Evolutionary conservation across 1,284 basidiomycete genomes (phyloP), one percentile per base, ranked within the genome.

Genomic region (Phellopilus nigrolimitatus): DNA sequence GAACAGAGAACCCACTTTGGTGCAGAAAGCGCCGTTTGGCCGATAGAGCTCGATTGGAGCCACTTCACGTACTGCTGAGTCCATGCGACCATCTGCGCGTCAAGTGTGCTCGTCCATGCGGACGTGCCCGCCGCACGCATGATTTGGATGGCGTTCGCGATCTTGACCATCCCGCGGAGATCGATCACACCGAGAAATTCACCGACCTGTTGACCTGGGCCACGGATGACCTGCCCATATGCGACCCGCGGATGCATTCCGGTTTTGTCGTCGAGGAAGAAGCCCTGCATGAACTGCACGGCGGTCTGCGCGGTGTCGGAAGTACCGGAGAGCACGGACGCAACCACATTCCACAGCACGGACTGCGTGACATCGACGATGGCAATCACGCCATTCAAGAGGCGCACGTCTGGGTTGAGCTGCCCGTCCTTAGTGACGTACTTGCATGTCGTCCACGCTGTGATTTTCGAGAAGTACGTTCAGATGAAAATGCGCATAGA

Each of bases 221-320:
- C 85, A 3, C 85, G 75, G 25, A 77, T 63, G 63, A 83, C 72
- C 60, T 88, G 84, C 0, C 75, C 81, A 59, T 76, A 88, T 57
- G 81, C 73, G 52, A 88, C 67, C 61, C 84, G 80, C 2, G 85
- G 84, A 57, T 83, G 81, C 79, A 88, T 84, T 19, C 62, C 68
- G 0, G 81, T 84, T 4, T 64, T 66, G 0, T 69, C 53, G 55
- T 83, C 70, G 12, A 86, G 65, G 70, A 87, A 88, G 71, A 79
- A 84, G 0, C 71, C 66, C 34, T 76, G 66, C 55, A 86, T 68
- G 62, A 74, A 78, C 12, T 61, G 62, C 3, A 69, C 78, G 3
- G 68, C 71, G 38, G 67, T 72, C 45, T 70, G 59, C 25, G 70
- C 68, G 58, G 70, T 71, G 12, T 58, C 41, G 27, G 61, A 56